Evolutionary conservation across 352 stramenopile species (phyloP).

Genomic region (Pythium brachiatum): DNA sequence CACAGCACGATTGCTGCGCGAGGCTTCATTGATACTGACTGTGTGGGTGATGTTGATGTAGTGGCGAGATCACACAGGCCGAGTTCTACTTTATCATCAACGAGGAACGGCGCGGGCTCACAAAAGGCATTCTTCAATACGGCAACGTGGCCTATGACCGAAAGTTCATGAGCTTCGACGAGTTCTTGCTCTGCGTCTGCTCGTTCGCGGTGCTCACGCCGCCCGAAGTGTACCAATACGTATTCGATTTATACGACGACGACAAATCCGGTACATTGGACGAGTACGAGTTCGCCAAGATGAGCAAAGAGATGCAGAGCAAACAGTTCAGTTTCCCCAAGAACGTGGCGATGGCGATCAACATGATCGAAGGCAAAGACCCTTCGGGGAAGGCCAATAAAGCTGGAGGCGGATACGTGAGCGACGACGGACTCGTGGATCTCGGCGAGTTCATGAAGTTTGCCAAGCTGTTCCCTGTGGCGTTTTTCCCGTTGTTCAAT

Average conservation of each 20-base stretch:
- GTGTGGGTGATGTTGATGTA: slow-evolving; percentile 15
- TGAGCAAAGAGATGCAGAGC: slow-evolving; percentile 66
- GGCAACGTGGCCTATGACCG: slow-evolving; percentile 33
- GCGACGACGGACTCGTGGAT: slow-evolving; percentile 23
- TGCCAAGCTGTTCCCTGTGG: slow-evolving; percentile 20
- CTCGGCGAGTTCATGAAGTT: slow-evolving; percentile 28
- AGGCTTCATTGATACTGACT: not conserved
- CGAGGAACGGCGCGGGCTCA: slow-evolving; percentile 52
- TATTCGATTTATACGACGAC: slow-evolving; percentile 69
- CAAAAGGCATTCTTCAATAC: slow-evolving; percentile 50
- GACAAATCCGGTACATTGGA: slow-evolving; percentile 57
- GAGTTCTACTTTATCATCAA: slow-evolving; percentile 78
- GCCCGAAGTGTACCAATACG: slow-evolving; percentile 63
- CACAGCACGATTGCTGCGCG: not conserved
- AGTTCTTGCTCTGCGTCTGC: slow-evolving; percentile 57
- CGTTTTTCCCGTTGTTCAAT: slow-evolving; percentile 24
- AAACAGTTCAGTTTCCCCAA: slow-evolving; percentile 64
- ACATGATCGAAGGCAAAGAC: slow-evolving; percentile 42
- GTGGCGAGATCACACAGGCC: slow-evolving; percentile 65
- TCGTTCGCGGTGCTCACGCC: slow-evolving; percentile 61
- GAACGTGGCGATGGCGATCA: slow-evolving; percentile 57
- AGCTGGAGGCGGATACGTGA: slow-evolving; percentile 1
- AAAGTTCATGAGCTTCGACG: slow-evolving; percentile 67
- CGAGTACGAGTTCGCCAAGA: slow-evolving; percentile 54
- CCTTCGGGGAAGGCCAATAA: slow-evolving; percentile 16